Percentiles rank a stretch among this genome's conserved stretches.
Evolutionary conservation across 2,329 filamentous ascomycete species (phyloP).

Genomic region (Chalaropsis ovoidea): DNA sequence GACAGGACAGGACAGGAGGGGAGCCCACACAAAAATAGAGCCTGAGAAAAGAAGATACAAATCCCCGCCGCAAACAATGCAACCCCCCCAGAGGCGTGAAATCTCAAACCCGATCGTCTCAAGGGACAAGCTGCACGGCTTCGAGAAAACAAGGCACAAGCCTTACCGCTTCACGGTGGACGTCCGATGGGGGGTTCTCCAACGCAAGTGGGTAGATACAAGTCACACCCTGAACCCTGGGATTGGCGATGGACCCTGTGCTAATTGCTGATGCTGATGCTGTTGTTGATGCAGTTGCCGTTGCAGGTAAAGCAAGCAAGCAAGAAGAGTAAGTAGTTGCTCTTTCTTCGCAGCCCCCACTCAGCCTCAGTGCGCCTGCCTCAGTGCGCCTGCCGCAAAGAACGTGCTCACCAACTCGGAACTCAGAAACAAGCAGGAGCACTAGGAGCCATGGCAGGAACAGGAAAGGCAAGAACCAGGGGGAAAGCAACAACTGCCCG

Average conservation of each 20-base stretch:
- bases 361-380: neutral
- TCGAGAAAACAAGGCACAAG: neutral
- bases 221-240: too few relatives aligned
- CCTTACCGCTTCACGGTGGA: neutral
- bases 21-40: neutral
- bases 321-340: neutral
- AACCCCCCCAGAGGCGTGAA: neutral
- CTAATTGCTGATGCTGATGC: too few relatives aligned
- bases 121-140: neutral
- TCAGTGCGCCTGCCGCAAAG: neutral
- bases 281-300: neutral
- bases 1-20: too few relatives aligned
- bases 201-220: too few relatives aligned
- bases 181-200: neutral
- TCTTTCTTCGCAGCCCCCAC: neutral
- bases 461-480: neutral
- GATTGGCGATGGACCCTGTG: too few relatives aligned
- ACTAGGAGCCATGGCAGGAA: neutral
- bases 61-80: neutral
- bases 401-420: neutral
- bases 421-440: neutral
- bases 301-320: neutral
- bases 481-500: neutral
- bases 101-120: constrained; percentile 13
- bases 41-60: neutral